phyloP scores from a whole-genome alignment of 352 stramenopile genomes.

The Phytopythium chamaehyphon region DNA sequence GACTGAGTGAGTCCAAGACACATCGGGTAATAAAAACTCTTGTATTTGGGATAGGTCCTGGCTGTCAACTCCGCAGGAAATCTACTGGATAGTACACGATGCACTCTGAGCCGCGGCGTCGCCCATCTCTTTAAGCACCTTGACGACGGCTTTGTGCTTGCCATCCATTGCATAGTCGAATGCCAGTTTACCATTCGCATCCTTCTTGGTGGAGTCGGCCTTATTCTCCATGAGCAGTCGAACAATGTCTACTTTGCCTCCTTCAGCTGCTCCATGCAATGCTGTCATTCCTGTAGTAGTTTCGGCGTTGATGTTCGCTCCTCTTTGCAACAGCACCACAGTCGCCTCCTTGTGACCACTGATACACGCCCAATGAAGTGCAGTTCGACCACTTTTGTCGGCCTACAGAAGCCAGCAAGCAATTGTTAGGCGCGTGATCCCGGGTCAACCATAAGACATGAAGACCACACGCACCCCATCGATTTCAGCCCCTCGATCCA shows the following conservation, averaged over 20 bases:
- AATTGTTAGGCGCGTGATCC: too few relatives aligned
- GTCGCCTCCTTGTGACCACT: constrained; percentile 91
- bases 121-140: constrained; percentile 92
- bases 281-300: constrained; percentile 90
- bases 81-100: constrained; percentile 83
- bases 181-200: constrained; percentile 87
- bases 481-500: constrained; percentile 86
- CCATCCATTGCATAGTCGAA: constrained; percentile 92
- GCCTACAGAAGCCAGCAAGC: constrained; percentile 32
- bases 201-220: constrained; percentile 84
- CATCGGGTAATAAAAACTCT: constrained; percentile 1
- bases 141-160: constrained; percentile 90
- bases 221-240: constrained; percentile 90
- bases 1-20: too few relatives aligned
- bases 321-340: constrained; percentile 79
- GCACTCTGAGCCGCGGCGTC: constrained; percentile 83
- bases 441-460: background rate
- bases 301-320: constrained; percentile 85
- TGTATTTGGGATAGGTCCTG: background rate
- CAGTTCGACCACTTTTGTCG: constrained; percentile 91
- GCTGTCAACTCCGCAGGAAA: background rate
- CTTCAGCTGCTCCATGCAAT: constrained; percentile 87
- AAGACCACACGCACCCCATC: constrained; percentile 50
- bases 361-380: constrained; percentile 91
- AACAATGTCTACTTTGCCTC: constrained; percentile 90